These are phyloP conservation scores for Patellifolia procumbens DNA, from an alignment of 179 eudicot genomes.

Conservation along the genomic window DNA sequence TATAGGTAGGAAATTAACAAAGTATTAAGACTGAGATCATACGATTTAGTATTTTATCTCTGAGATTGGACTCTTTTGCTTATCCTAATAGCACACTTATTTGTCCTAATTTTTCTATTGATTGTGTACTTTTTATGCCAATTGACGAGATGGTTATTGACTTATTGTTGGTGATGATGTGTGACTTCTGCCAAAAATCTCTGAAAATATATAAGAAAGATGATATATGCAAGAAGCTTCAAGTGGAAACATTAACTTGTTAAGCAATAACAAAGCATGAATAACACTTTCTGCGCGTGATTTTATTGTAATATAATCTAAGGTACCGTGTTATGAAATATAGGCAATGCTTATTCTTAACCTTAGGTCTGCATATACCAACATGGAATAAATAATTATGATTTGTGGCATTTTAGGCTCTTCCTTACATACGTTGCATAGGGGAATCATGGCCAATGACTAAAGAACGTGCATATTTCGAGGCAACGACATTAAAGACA, in stretches of 20 bases:
- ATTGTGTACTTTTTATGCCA: not conserved
- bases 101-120: not conserved
- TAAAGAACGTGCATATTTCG: conserved; percentile 88
- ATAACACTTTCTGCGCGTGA: no score
- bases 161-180: not conserved
- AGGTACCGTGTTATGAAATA: no score
- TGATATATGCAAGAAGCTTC: no score
- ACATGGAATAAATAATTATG: no score
- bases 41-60: not conserved
- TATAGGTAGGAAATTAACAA: not conserved
- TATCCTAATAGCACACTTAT: not conserved
- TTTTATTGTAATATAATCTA: no score
- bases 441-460: conserved; percentile 99
- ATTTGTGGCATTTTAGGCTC: conserved; percentile 51
- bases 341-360: no score
- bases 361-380: no score
- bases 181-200: not conserved
- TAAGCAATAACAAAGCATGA: no score
- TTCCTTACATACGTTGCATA: conserved; percentile 91
- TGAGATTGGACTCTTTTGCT: not conserved
- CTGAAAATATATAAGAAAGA: not conserved
- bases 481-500: conserved; percentile 62
- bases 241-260: no score
- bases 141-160: not conserved
- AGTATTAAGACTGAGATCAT: not conserved